Evolutionary conservation across 78 protist genomes (phyloP), one percentile per base, ranked within the genome.

Genomic region (Dictyostelium capitatum): DNA sequence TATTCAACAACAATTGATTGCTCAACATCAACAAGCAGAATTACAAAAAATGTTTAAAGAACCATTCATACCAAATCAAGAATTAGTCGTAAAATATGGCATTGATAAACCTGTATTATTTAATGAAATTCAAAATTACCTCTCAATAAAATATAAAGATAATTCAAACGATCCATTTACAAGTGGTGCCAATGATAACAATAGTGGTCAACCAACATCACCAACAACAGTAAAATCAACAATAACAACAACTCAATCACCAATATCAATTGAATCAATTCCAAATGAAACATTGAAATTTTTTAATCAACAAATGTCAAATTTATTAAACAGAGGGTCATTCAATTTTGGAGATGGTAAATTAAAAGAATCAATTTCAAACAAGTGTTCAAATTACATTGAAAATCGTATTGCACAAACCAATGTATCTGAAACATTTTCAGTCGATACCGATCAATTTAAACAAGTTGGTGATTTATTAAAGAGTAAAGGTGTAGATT

Each of bases 271-370:
- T n/a, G 47, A 59, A 32, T 50, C 37, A 28, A 20, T 59, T 6
- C 77, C 92, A 74, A 53, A 75, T 41, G 78, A 85, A 7, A n/a
- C 70, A 8, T n/a, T 85, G 19, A 14, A 56, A 51, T 85, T 73
- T 59, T 51, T 85, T 15, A 85, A 75, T 37, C 72, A 85, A 59
- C 92, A 85, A 75, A 85, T 85, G 92, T 32, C 37, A 20, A 19
- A 8, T 19, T 28, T 85, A 10, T 8, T 85, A 4, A 85, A 75
- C 4, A n/a, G 15, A 6, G 92, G 92, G 10, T n/a, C 30, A 7
- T 46, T 85, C 30, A 41, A 56, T 17, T 23, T 47, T 4, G 43
- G 2, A 37, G 82, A 85, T 19, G 25, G 59, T 6, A 15, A 54
- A 41, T 4, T 85, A 3, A 41, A 46, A 28, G 32, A 54, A 8